These are phyloP conservation scores for Colletotrichum liaoningense DNA, from an alignment of 2,329 filamentous ascomycete genomes.

Conservation along the genomic window DNA sequence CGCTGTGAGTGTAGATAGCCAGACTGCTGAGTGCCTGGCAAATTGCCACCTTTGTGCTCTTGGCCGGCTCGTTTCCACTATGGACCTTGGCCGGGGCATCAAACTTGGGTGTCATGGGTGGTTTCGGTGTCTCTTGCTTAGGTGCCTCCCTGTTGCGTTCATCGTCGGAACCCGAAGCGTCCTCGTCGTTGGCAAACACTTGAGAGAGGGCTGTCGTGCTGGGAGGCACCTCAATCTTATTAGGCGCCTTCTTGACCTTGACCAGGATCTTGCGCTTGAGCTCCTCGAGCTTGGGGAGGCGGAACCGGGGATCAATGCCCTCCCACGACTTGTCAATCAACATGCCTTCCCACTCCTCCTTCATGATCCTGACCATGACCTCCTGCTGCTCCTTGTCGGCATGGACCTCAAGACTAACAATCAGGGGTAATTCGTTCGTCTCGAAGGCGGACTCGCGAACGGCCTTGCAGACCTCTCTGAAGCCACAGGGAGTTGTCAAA, in stretches of 20 bases:
- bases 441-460: slow-evolving; percentile 84
- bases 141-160: slow-evolving; percentile 43
- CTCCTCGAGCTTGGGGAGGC: slow-evolving; percentile 77
- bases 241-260: slow-evolving; percentile 76
- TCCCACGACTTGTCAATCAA: slow-evolving; percentile 72
- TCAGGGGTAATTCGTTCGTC: slow-evolving; percentile 81
- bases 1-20: slow-evolving; percentile 88
- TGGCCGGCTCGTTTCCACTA: slow-evolving; percentile 51
- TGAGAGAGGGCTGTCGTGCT: slow-evolving; percentile 48
- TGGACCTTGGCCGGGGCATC: neutral
- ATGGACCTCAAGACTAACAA: slow-evolving; percentile 94
- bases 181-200: slow-evolving; percentile 47
- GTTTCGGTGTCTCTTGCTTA: slow-evolving; percentile 12
- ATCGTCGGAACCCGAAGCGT: slow-evolving; percentile 57
- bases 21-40: slow-evolving; percentile 78
- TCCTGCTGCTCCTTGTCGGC: slow-evolving; percentile 85
- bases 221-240: slow-evolving; percentile 44
- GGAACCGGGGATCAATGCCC: slow-evolving; percentile 61
- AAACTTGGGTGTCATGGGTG: neutral
- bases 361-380: slow-evolving; percentile 94
- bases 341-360: slow-evolving; percentile 82
- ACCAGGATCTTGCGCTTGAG: slow-evolving; percentile 84
- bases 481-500: slow-evolving; percentile 85
- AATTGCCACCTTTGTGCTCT: slow-evolving; percentile 69
- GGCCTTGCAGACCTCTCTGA: slow-evolving; percentile 85